phyloP scores from a whole-genome alignment of 2,329 filamentous ascomycete genomes.

The Colletotrichum sp. region DNA sequence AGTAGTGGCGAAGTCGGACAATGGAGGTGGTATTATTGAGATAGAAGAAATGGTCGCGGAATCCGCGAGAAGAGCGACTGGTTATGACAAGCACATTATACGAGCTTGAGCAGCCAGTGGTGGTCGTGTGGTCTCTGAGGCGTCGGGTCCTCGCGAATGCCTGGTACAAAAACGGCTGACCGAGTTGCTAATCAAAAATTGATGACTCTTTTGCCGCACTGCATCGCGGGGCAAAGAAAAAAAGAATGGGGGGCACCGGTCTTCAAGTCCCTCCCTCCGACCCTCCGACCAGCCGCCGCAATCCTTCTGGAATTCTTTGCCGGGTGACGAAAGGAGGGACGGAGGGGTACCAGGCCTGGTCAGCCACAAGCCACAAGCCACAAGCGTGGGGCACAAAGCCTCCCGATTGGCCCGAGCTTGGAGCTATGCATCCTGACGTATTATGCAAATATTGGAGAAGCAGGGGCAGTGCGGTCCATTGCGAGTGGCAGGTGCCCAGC shows the following conservation, averaged over 20 bases:
- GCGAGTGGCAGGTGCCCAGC: neutral
- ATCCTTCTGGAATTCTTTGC: neutral
- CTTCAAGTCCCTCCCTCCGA: neutral
- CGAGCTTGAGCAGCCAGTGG: slow-evolving; percentile 5
- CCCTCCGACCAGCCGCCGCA: neutral
- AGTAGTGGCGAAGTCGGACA: slow-evolving; percentile 1
- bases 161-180: neutral
- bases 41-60: slow-evolving; percentile 10
- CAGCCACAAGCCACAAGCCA: slow-evolving; percentile 16
- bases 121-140: neutral
- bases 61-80: slow-evolving; percentile 17
- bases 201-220: slow-evolving; percentile 21
- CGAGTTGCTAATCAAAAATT: neutral
- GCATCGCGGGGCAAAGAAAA: slow-evolving; percentile 17
- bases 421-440: slow-evolving; percentile 16
- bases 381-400: neutral
- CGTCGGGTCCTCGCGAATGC: neutral
- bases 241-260: neutral
- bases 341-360: neutral
- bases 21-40: neutral
- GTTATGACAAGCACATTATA: slow-evolving; percentile 3
- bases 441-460: slow-evolving; percentile 8
- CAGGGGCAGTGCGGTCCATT: neutral
- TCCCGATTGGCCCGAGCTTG: slow-evolving; percentile 5
- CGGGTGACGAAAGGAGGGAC: neutral